Percentiles rank a stretch among this genome's conserved stretches.
phyloP scores from a whole-genome alignment of 257 asterid species.

The Nicotiana knightiana region DNA sequence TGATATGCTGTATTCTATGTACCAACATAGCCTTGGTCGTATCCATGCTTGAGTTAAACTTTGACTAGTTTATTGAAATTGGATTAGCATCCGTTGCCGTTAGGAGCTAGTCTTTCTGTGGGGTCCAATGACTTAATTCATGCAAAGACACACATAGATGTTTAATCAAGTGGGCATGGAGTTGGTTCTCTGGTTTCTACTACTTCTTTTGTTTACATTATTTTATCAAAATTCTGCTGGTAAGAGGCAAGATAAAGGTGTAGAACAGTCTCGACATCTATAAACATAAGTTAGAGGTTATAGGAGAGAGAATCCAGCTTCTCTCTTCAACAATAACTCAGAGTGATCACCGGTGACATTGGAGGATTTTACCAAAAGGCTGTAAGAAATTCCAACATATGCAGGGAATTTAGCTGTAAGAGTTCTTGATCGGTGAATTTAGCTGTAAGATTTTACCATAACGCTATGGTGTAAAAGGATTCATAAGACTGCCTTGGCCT shows the following conservation, averaged over 20 bases:
- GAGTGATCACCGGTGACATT: not conserved
- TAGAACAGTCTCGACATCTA: not conserved
- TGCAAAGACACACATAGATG: not conserved
- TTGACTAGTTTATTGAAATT: not conserved
- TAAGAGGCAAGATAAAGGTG: not conserved
- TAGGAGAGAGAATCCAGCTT: constrained; percentile 1
- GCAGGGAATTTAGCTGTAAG: not conserved
- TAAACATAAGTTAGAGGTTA: not conserved
- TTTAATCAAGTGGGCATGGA: not conserved
- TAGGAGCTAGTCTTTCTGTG: not conserved
- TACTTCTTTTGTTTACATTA: not conserved
- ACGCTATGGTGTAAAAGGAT: not conserved
- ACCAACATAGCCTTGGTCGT: not conserved
- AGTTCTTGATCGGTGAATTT: no score
- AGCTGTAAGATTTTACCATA: not conserved
- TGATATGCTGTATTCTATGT: not conserved
- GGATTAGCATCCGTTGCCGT: not conserved
- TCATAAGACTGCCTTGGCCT: not conserved
- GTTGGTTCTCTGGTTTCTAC: not conserved
- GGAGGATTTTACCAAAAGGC: not conserved
- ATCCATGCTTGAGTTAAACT: not conserved
- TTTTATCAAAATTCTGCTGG: not conserved
- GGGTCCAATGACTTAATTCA: not conserved
- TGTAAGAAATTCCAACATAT: not conserved
- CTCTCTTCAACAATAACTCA: not conserved